A percentile compares a stretch with the other conserved stretches of the same genome.
Conservation (phyloP, 345 rosid genomes). For the Eucalyptus curtisii region DNA sequence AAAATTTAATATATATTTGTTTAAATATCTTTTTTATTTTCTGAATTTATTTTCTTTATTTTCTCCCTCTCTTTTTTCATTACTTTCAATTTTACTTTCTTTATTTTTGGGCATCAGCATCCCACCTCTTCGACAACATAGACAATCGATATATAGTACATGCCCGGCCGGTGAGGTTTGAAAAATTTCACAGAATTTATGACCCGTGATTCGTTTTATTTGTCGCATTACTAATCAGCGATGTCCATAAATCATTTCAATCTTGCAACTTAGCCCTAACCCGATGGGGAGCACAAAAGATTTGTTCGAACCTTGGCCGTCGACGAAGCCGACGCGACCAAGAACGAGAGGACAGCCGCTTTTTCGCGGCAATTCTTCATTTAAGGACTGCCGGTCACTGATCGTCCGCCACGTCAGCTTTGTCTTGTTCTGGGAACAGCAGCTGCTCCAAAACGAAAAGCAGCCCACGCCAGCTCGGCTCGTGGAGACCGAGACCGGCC, state of each 20-base stretch:
- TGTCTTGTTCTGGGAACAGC: not conserved
- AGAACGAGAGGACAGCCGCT: not conserved
- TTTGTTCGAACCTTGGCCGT: not conserved
- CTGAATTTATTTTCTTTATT: too few relatives aligned
- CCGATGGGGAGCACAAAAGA: not conserved
- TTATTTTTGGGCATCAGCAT: too few relatives aligned
- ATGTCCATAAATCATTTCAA: not conserved
- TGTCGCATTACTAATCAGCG: not conserved
- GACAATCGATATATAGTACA: too few relatives aligned
- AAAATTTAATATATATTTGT: rapidly evolving
- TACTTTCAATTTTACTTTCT: too few relatives aligned
- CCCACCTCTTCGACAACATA: too few relatives aligned
- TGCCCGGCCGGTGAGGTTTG: rapidly evolving
- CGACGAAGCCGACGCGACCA: not conserved
- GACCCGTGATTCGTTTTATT: too few relatives aligned
- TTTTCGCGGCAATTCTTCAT: not conserved
- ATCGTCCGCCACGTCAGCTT: not conserved
- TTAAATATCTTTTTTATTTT: too few relatives aligned
- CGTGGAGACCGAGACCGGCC: not conserved
- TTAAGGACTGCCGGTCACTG: not conserved
- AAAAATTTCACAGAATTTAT: too few relatives aligned
- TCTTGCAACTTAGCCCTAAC: not conserved
- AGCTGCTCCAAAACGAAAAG: too few relatives aligned
- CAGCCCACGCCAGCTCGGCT: too few relatives aligned
- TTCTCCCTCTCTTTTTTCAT: too few relatives aligned